Conservation (phyloP, 208 protist genomes). For the Phytomonas sp. region DNA sequence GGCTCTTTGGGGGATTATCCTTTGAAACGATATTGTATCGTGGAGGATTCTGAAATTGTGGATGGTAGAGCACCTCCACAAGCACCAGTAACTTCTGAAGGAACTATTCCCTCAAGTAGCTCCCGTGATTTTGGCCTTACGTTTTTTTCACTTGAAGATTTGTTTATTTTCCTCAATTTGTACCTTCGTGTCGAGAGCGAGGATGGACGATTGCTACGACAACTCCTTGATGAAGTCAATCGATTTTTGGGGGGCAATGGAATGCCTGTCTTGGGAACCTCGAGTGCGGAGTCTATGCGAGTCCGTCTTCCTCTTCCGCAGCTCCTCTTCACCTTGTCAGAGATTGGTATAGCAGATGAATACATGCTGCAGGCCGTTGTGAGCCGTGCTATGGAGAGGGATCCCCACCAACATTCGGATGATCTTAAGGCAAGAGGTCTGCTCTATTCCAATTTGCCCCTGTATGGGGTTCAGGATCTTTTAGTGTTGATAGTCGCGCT, state of each 20-base stretch:
- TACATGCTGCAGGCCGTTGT: conserved; percentile 30
- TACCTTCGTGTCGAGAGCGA: conserved; percentile 43
- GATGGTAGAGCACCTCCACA: not conserved
- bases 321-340: conserved; percentile 46
- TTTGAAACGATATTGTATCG: conserved; percentile 3
- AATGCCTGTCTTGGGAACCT: not conserved
- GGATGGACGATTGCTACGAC: conserved; percentile 52
- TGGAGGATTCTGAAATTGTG: not conserved
- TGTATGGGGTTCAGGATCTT: conserved; percentile 29
- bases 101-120: not conserved
- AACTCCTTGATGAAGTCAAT: conserved; percentile 44
- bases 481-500: conserved; percentile 43
- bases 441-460: conserved; percentile 30
- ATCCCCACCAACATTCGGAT: not conserved
- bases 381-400: not conserved
- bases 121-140: not conserved
- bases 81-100: not conserved
- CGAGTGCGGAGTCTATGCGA: not conserved
- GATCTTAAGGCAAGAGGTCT: conserved; percentile 11
- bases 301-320: conserved; percentile 26
- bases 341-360: conserved; percentile 50
- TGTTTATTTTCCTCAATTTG: conserved; percentile 42
- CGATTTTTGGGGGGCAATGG: conserved; percentile 23
- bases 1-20: not conserved
- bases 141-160: conserved; percentile 26